A percentile compares a stretch with the other conserved stretches of the same genome.
These are phyloP conservation scores for Cyclostephanos tholiformis DNA, from an alignment of 108 stramenopile species.

Conservation along the genomic window DNA sequence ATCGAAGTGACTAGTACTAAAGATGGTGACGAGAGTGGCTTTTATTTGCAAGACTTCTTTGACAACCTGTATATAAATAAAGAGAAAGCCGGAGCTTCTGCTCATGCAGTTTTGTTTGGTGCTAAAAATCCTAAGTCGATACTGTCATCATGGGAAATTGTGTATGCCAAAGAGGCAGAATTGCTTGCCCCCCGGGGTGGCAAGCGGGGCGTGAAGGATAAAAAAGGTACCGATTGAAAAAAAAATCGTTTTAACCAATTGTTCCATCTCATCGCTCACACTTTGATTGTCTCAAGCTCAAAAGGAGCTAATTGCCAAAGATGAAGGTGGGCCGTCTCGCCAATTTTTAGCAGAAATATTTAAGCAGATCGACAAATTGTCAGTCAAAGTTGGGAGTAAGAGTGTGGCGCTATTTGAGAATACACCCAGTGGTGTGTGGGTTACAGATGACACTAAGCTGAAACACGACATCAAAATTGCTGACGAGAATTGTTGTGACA, in stretches of 20 bases:
- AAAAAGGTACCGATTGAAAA: too few species aligned
- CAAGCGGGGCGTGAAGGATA: background rate
- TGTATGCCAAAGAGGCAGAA: slow-evolving; percentile 11
- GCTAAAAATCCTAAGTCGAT: background rate
- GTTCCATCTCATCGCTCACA: background rate
- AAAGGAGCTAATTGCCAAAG: too few species aligned
- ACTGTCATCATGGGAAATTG: slow-evolving; percentile 22
- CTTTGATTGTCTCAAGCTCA: slow-evolving; percentile 4
- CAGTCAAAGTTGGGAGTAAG: slow-evolving; percentile 5
- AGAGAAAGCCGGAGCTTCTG: background rate
- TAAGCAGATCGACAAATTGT: slow-evolving; percentile 20
- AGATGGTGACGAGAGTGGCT: background rate
- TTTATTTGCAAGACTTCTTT: slow-evolving; percentile 17
- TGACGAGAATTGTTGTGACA: too few species aligned
- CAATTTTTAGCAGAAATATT: slow-evolving; percentile 29
- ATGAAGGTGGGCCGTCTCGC: slow-evolving; percentile 32
- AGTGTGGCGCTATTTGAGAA: slow-evolving; percentile 7
- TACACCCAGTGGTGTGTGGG: slow-evolving; percentile 1
- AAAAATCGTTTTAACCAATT: too few species aligned
- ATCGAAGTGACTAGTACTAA: slow-evolving; percentile 6
- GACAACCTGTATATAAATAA: slow-evolving; percentile 10
- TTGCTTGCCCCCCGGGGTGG: background rate
- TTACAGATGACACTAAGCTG: background rate
- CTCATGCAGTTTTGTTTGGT: slow-evolving; percentile 11
- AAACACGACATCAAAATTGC: background rate